A percentile compares a stretch with the other conserved stretches of the same genome.
Evolutionary conservation across 2,329 filamentous ascomycete species (phyloP).

Genomic region (Cladophialophora yegresii): DNA sequence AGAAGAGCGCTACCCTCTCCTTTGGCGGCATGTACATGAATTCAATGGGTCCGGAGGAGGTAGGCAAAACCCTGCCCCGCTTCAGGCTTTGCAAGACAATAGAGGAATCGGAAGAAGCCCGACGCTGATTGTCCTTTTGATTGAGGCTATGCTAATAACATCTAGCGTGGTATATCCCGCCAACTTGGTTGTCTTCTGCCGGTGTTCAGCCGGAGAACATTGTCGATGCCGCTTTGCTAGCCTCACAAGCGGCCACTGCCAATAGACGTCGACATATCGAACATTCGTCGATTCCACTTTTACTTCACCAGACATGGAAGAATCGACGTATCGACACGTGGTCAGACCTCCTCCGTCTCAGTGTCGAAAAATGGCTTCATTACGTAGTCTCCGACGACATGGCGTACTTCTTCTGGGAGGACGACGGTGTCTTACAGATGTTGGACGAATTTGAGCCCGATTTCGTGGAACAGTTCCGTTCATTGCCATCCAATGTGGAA

Average conservation of each 20-base stretch:
- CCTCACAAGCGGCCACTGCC: conserved; percentile 30
- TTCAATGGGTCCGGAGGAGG: conserved; percentile 29
- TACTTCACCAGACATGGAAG: conserved; percentile 43
- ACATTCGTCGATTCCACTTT: conserved; percentile 39
- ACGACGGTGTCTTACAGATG: conserved; percentile 39
- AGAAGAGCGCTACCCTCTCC: conserved; percentile 21
- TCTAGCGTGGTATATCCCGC: conserved; percentile 30
- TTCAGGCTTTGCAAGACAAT: not conserved
- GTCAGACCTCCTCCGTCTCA: conserved; percentile 35
- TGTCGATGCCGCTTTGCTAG: conserved; percentile 39
- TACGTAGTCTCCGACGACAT: conserved; percentile 35
- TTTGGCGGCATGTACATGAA: conserved; percentile 25
- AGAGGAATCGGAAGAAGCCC: not conserved
- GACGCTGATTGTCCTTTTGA: not conserved
- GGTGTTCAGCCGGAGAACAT: conserved; percentile 34
- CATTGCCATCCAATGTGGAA: conserved; percentile 39
- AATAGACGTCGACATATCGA: conserved; percentile 29
- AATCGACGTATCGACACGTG: conserved; percentile 38
- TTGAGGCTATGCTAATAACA: conserved; percentile 2
- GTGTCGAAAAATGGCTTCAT: conserved; percentile 40
- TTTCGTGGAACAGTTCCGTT: conserved; percentile 33
- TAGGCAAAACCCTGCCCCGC: conserved; percentile 2
- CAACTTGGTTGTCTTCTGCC: conserved; percentile 20
- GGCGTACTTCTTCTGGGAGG: conserved; percentile 44
- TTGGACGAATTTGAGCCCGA: conserved; percentile 38